Conservation (phyloP, 1,284 basidiomycete species). For the Neotropicomus parvogracilis region DNA sequence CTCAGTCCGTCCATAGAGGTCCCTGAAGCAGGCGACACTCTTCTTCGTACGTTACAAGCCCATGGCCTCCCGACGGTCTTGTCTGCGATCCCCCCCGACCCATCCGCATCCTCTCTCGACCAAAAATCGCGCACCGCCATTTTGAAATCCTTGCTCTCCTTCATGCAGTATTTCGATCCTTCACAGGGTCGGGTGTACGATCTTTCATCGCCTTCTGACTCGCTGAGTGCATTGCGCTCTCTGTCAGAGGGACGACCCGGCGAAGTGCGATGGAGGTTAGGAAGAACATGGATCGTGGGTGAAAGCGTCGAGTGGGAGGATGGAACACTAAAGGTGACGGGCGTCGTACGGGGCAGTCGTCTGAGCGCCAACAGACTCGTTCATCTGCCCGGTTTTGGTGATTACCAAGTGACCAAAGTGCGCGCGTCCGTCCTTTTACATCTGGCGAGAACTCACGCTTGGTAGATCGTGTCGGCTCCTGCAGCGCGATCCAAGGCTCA, state of each 20-base stretch:
- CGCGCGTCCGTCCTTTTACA: conserved; percentile 20
- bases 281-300: conserved; percentile 75
- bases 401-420: conserved; percentile 83
- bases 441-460: not conserved
- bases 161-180: conserved; percentile 94
- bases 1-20: conserved; percentile 84
- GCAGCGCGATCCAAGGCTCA: conserved; percentile 41
- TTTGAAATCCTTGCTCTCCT: conserved; percentile 85
- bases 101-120: conserved; percentile 45
- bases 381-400: conserved; percentile 86
- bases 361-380: conserved; percentile 85
- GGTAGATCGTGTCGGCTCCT: conserved; percentile 62
- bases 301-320: conserved; percentile 55
- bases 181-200: conserved; percentile 68
- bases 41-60: conserved; percentile 83
- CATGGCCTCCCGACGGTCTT: conserved; percentile 78
- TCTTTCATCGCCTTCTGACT: conserved; percentile 60
- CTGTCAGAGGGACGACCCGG: conserved; percentile 78
- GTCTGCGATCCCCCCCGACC: conserved; percentile 49
- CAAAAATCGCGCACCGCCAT: conserved; percentile 63
- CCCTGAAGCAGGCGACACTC: conserved; percentile 81
- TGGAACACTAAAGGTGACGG: conserved; percentile 66
- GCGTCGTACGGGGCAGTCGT: conserved; percentile 76
- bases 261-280: conserved; percentile 79
- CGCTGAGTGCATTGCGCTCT: conserved; percentile 66